These are phyloP conservation scores for Gnaphalium uliginosum DNA, from an alignment of 129 eudicot genomes.

Conservation along the genomic window DNA sequence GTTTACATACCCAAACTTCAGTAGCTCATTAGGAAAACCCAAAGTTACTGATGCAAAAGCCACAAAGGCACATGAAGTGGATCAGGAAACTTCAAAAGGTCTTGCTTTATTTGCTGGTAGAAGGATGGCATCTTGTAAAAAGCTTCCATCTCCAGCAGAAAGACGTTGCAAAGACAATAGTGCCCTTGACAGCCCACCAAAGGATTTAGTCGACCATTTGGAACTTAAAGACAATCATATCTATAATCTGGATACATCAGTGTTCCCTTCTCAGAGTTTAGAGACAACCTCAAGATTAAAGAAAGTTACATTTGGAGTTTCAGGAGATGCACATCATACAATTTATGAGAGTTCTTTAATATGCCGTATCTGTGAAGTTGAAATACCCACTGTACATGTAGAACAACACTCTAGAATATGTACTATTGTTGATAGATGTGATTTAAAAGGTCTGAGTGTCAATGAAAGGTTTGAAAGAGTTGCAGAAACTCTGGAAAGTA, in stretches of 20 bases:
- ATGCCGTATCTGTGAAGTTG: constrained; percentile 91
- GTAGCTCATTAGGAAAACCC: not conserved
- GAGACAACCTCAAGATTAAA: constrained; percentile 41
- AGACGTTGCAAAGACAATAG: constrained; percentile 41
- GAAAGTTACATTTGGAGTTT: constrained; percentile 43
- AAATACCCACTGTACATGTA: constrained; percentile 82
- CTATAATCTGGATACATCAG: constrained; percentile 32
- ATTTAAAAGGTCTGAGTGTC: constrained; percentile 79
- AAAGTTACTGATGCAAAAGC: not conserved
- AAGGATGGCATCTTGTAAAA: constrained; percentile 82
- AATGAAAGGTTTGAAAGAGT: constrained; percentile 88
- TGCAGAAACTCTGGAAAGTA: constrained; percentile 79
- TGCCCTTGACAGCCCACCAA: constrained; percentile 45
- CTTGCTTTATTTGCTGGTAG: constrained; percentile 56
- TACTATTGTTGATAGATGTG: constrained; percentile 96
- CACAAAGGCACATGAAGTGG: constrained; percentile 35
- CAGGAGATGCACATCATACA: constrained; percentile 45
- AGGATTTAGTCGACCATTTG: constrained; percentile 39
- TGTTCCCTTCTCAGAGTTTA: constrained; percentile 30
- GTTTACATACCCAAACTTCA: constrained; percentile 11
- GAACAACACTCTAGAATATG: constrained; percentile 99
- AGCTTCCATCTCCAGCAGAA: constrained; percentile 66
- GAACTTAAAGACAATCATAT: constrained; percentile 38
- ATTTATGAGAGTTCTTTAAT: constrained; percentile 66
- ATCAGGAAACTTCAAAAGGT: constrained; percentile 44